Evolutionary conservation across 2,329 filamentous ascomycete genomes (phyloP).

Genomic region (Curvularia sp.): DNA sequence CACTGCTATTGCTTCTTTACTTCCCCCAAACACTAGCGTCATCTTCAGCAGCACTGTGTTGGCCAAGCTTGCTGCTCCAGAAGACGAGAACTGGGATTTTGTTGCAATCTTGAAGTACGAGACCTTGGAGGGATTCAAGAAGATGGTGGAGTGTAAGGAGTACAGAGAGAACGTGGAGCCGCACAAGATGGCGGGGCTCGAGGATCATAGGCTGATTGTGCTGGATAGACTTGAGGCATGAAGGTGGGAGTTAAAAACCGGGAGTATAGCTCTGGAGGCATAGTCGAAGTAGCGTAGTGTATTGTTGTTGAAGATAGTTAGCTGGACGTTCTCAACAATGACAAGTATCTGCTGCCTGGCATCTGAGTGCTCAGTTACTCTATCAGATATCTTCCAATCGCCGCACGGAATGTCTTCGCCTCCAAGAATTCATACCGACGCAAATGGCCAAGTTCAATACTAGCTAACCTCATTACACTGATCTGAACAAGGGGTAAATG

Average conservation of each 20-base stretch:
- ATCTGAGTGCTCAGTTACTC: neutral
- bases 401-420: neutral
- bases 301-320: neutral
- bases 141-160: neutral
- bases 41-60: conserved; percentile 10
- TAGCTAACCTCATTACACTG: too few species aligned
- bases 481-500: too few species aligned
- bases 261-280: neutral
- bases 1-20: conserved; percentile 13
- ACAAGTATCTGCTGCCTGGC: neutral
- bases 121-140: neutral
- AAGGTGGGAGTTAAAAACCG: neutral
- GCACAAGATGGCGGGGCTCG: neutral
- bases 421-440: too few species aligned
- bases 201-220: neutral
- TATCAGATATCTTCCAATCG: neutral
- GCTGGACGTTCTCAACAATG: neutral
- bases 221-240: neutral
- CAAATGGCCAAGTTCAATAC: too few species aligned
- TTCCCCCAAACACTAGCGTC: conserved; percentile 9
- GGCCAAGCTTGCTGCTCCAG: neutral
- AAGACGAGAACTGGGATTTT: neutral
- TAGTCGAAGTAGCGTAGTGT: neutral
- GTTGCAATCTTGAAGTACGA: conserved; percentile 1
- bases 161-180: neutral